Conservation (phyloP, 2,329 filamentous ascomycete genomes). For the Cladorrhinum sp. region DNA sequence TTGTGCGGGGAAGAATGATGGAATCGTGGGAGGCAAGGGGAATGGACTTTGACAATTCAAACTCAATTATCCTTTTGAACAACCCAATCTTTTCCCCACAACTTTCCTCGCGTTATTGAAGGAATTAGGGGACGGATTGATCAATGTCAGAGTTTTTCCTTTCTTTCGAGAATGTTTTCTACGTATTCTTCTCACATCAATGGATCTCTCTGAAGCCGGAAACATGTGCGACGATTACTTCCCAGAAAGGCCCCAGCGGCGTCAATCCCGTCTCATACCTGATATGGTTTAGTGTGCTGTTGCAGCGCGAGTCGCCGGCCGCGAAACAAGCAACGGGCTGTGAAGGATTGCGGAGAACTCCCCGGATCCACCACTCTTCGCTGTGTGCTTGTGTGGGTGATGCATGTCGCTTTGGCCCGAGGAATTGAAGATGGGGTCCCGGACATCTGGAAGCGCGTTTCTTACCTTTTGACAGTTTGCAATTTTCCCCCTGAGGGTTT, state of each 20-base stretch:
- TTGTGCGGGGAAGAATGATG: neutral
- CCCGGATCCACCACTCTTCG: neutral
- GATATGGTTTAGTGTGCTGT: neutral
- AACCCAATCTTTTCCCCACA: too few species aligned
- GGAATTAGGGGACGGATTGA: too few species aligned
- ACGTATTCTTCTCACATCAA: too few species aligned
- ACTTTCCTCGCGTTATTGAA: too few species aligned
- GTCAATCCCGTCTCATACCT: neutral
- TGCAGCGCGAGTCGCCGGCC: neutral
- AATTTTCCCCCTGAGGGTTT: neutral
- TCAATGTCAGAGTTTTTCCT: too few species aligned
- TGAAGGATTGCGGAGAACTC: slow-evolving; percentile 9
- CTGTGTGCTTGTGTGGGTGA: neutral
- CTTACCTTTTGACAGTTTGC: neutral
- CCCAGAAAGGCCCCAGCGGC: neutral
- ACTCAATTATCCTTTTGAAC: neutral
- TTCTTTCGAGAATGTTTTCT: too few species aligned
- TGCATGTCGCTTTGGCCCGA: slow-evolving; percentile 10
- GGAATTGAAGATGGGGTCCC: slow-evolving; percentile 19
- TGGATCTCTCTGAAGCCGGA: neutral
- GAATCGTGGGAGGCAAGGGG: neutral
- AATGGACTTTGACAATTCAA: neutral
- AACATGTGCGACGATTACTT: neutral
- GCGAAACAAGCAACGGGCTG: neutral
- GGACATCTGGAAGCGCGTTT: slow-evolving; percentile 17